Evolutionary conservation across 2,329 filamentous ascomycete species (phyloP), one percentile per base, ranked within the genome.

Genomic region (Pyrenochaeta sp.): DNA sequence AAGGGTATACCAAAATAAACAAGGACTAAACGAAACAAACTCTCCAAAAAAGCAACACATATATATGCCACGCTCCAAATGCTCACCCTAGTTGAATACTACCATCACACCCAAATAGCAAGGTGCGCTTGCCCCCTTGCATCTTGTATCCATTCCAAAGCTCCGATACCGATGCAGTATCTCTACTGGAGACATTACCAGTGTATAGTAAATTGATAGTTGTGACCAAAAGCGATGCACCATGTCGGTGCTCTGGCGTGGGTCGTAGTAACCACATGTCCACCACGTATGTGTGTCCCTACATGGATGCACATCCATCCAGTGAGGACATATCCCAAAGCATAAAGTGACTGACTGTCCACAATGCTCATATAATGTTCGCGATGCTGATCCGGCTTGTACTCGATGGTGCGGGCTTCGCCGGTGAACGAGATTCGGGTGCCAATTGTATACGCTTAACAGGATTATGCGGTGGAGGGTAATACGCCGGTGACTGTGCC

Each of bases 351-450:
- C 19, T 10, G 43, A 37, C 24, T 39, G 13, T 30, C 36, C 15
- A n/a, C 27, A 25, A 19, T 25, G 53, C 28, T 71, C 45, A 77
- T 52, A 80, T 80, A 48, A 80, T 80, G 50, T 80, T 80, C 36
- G 78, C 78, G 59, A 80, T 80, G 58, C 78, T 80, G 52, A 80
- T 80, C 15, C 78, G 73, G 43, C 72, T 76, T 73, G 74, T 82
- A 75, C 67, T 82, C 75, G 66, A 79, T 59, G 59, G 65, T 50
- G 63, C 69, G 54, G 62, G 73, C 59, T 63, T 67, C 3, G 67
- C 53, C 24, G 62, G 62, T 8, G 68, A 60, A n/a, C 63, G 54
- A 5, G 56, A 58, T 37, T 69, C 67, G 1, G 72, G 63, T 22
- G 66, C 72, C 27, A 79, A 54, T 43, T 78, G 77, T 9, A 78